These are phyloP conservation scores for Coniella lustricola DNA, from an alignment of 2,329 filamentous ascomycete genomes.

Conservation along the genomic window DNA sequence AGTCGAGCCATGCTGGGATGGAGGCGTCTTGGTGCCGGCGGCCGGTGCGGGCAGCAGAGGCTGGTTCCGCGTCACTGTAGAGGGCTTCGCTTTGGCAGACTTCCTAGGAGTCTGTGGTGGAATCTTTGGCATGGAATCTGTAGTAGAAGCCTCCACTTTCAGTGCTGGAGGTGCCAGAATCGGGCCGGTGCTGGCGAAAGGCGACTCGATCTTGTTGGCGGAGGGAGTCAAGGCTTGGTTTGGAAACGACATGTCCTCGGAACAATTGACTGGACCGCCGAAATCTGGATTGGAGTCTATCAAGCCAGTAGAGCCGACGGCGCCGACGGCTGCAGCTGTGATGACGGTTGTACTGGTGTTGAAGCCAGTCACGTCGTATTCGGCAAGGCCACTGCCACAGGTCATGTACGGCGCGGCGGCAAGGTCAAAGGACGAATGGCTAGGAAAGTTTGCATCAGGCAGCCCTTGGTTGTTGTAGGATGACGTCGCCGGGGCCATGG, in stretches of 20 bases:
- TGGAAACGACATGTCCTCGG: slow-evolving; percentile 11
- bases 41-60: slow-evolving; percentile 11
- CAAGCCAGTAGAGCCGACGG: too few species aligned
- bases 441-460: slow-evolving; percentile 6
- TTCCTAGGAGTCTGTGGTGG: slow-evolving; percentile 14
- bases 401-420: slow-evolving; percentile 9
- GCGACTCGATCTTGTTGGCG: slow-evolving; percentile 9
- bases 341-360: background rate
- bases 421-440: slow-evolving; percentile 5
- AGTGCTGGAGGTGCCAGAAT: slow-evolving; percentile 11
- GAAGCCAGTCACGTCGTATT: slow-evolving; percentile 5
- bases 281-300: slow-evolving; percentile 1
- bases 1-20: slow-evolving; percentile 12
- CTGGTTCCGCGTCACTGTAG: slow-evolving; percentile 7
- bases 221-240: slow-evolving; percentile 9
- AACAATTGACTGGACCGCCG: slow-evolving; percentile 1
- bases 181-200: slow-evolving; percentile 12
- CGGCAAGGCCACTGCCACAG: background rate
- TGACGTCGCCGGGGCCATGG: slow-evolving; percentile 4
- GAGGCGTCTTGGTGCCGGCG: slow-evolving; percentile 11
- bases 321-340: too few species aligned
- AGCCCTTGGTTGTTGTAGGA: slow-evolving; percentile 3
- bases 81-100: slow-evolving; percentile 10
- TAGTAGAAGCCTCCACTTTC: slow-evolving; percentile 4
- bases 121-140: slow-evolving; percentile 15